A percentile compares a stretch with the other conserved stretches of the same genome.
Conservation (phyloP, 169 alveolate genomes). For the Eimeria acervulina region DNA sequence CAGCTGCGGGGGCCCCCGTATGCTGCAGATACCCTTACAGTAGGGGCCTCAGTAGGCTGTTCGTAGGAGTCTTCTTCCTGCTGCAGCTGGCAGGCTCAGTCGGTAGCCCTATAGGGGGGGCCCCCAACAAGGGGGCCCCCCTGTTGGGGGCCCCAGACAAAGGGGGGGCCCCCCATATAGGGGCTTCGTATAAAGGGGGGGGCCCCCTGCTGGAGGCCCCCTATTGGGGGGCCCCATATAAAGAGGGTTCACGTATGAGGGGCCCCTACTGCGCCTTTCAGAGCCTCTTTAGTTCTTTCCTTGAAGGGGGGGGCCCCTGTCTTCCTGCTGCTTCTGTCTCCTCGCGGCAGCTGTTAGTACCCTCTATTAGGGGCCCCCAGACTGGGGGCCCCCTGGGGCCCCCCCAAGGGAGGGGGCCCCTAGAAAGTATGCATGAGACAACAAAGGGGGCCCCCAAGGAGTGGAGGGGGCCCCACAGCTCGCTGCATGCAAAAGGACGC, state of each 20-base stretch:
- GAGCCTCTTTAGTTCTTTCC: neutral
- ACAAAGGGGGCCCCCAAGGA: neutral
- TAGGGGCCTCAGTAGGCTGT: neutral
- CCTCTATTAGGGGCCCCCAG: constrained; percentile 31
- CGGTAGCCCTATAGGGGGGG: neutral
- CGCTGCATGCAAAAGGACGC: constrained; percentile 52
- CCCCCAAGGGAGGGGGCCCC: constrained; percentile 1
- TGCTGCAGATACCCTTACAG: neutral
- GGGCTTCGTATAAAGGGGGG: too few relatives aligned
- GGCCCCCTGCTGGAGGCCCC: neutral
- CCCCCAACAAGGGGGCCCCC: neutral
- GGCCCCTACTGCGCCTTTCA: neutral
- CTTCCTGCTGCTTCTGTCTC: neutral
- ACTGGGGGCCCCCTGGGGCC: neutral
- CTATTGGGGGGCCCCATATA: neutral
- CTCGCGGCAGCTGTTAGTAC: neutral
- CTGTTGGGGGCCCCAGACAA: neutral
- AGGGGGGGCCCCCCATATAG: neutral
- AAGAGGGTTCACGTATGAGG: too few relatives aligned
- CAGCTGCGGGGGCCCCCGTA: neutral
- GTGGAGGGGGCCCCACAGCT: neutral
- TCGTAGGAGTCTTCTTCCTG: neutral
- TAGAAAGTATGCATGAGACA: neutral
- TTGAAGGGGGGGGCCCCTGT: neutral
- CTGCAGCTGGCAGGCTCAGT: constrained; percentile 13